Evolutionary conservation across 2,329 filamentous ascomycete genomes (phyloP).

Genomic region (Xylariales sp.): DNA sequence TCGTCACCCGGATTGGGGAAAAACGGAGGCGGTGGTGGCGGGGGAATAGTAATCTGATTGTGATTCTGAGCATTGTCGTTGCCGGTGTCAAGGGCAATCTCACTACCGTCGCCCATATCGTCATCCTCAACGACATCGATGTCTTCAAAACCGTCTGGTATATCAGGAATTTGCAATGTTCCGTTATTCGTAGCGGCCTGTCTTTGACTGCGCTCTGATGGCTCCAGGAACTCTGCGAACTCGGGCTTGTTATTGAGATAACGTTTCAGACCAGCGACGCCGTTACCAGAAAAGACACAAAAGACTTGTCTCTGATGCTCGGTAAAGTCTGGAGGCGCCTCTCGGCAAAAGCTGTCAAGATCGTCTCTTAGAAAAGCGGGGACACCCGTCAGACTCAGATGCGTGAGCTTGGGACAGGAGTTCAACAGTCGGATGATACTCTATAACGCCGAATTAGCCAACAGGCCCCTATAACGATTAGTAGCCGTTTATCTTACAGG

Average conservation of each 20-base stretch:
- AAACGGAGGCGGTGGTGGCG: slow-evolving; percentile 18
- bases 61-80: slow-evolving; percentile 15
- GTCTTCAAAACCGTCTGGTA: slow-evolving; percentile 26
- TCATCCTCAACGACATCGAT: slow-evolving; percentile 27
- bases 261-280: slow-evolving; percentile 71
- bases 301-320: slow-evolving; percentile 93
- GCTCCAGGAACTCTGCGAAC: slow-evolving; percentile 40
- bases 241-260: slow-evolving; percentile 61
- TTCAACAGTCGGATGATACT: slow-evolving; percentile 88
- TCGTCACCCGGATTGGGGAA: too few relatives aligned
- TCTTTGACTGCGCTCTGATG: slow-evolving; percentile 13
- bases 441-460: too few relatives aligned
- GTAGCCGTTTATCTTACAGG: slow-evolving; percentile 49
- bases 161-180: slow-evolving; percentile 13
- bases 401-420: slow-evolving; percentile 85
- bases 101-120: slow-evolving; percentile 30
- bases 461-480: too few relatives aligned
- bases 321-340: slow-evolving; percentile 89
- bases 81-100: slow-evolving; percentile 23
- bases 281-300: slow-evolving; percentile 90
- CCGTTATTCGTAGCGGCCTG: slow-evolving; percentile 12
- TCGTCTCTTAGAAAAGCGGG: slow-evolving; percentile 84
- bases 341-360: slow-evolving; percentile 78
- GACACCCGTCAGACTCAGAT: slow-evolving; percentile 90
- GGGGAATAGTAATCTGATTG: slow-evolving; percentile 16